Conservation (phyloP, 805 yeast species). For the Lachancea thermotolerans region DNA sequence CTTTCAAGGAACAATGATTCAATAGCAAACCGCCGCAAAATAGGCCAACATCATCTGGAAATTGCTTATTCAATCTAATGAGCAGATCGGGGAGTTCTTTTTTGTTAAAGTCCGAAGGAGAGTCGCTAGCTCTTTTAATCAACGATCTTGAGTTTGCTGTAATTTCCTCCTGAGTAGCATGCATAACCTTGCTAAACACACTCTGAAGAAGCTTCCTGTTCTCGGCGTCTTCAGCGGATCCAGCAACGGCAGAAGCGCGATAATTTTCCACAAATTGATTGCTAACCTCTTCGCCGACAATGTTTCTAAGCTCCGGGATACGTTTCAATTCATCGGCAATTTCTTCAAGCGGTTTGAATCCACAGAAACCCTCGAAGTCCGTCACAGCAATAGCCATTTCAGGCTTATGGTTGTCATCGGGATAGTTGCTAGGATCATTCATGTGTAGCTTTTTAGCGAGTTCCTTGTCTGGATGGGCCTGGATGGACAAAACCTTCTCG, state of each 20-base stretch:
- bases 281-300: constrained; percentile 62
- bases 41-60: constrained; percentile 89
- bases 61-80: constrained; percentile 73
- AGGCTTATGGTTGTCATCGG: constrained; percentile 98
- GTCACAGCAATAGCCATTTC: constrained; percentile 99
- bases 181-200: constrained; percentile 81
- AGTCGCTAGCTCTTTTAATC: constrained; percentile 53
- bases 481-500: constrained; percentile 87
- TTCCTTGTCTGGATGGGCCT: constrained; percentile 94
- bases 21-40: constrained; percentile 92
- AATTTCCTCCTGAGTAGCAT: constrained; percentile 57
- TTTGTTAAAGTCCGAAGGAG: constrained; percentile 50
- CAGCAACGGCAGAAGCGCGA: constrained; percentile 37
- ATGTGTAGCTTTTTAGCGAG: constrained; percentile 71
- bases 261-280: constrained; percentile 47
- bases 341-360: constrained; percentile 85
- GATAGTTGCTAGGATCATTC: constrained; percentile 86
- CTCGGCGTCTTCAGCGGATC: constrained; percentile 44
- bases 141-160: constrained; percentile 52
- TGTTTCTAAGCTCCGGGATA: constrained; percentile 67
- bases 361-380: constrained; percentile 95
- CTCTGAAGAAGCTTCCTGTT: constrained; percentile 65
- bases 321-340: constrained; percentile 59
- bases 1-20: constrained; percentile 73
- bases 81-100: constrained; percentile 63